Base-by-base conservation (phyloP, 176 grass and related monocot genomes). In the Oryza nivara region DNA sequence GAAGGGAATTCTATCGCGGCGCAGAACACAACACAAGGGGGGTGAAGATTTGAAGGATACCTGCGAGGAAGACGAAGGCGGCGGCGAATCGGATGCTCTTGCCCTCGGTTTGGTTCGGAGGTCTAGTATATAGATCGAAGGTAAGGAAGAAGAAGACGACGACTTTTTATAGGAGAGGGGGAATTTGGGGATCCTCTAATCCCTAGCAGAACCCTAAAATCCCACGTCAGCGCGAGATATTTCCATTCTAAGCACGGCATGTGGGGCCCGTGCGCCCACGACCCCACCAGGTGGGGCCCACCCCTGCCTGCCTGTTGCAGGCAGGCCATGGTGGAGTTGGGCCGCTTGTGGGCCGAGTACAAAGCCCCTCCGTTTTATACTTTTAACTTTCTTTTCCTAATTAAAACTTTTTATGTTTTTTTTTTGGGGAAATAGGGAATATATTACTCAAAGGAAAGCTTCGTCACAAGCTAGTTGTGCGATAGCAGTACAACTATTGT, bases 191-290 rank as follows among this genome's bases (percentile, higher is more conserved):
- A 81, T 47, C 7, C 40, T 72, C 43, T 2, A 52, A 66, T 66
- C 76, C 54, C 68, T 56, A 17, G 51, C 51, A 56, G 51, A 56
- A 56, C 51, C 51, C 51, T 56, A 56, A 19, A 56, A 19, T 56
- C 16, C 41, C 1, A 68, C 76, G 76, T 76, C 76, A 43, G 28
- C 68, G 56, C 68, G 15, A 80, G 84, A 86, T 86, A 86, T 86
- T 80, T 86, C 44, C 54, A 17, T 12, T 52, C 9, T 65, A 16
- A 44, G 75, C 12, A 40, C 43, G 83, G 65, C 68, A 73, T 12
- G 56, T 72, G 76, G 84, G 69, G 12, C 20, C 43, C 43, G 2
- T 10, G 7, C 8, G 43, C 2, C 9, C 46, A 14, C 2, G 12
- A 25, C 1, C 63, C 4, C 35, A 11, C 26, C 23, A 12, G 9